Base-by-base conservation (phyloP, 495 filamentous ascomycete species). In the Baudoinia panamericana region DNA sequence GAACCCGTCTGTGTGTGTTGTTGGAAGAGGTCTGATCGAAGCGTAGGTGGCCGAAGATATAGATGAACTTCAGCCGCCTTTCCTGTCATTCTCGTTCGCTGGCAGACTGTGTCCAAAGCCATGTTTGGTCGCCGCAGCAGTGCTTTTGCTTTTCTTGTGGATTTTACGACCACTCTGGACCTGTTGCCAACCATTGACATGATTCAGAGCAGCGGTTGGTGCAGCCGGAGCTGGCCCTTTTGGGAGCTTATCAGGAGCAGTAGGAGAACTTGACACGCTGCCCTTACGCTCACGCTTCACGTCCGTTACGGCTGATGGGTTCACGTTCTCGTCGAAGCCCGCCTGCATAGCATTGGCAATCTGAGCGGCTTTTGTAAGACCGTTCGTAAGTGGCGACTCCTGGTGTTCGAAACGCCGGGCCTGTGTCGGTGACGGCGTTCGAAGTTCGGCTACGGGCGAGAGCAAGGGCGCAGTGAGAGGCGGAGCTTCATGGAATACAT, bases 361-460 rank as follows among this genome's bases (percentile, higher is more conserved):
- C 16, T 52, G 40, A 2, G 43, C 48, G 8, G 34, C 39, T 36
- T 40, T 42, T 6, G 35, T 12, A 0, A 47, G 20, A 3, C 48
- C 51, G 28, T 50, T 45, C 28, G 36, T 29, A 25, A 31, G 50
- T n/a, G 42, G 39, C 5, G 51, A 47, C 12, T 51, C 35, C 8
- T 39, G 41, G 5, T 46, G 21, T 5, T 30, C 36, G 27, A 41
- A 46, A 15, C 18, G 24, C 13, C 45, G 32, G 10, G 43, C 27
- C 13, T 42, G 52, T 5, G 52, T 63, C 6, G 66, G 65, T 7
- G 65, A 66, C 1, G 66, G 66, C 9, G 66, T 66, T 13, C 59
- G 48, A 3, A 62, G 60, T 53, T 69, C 66, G 11, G 57, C 53
- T 6, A 69, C 65, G 13, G 66, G 66, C 11, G 66, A 68, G 10